phyloP scores from a whole-genome alignment of 2,329 filamentous ascomycete species.

The Emmonsiellopsis sp. region DNA sequence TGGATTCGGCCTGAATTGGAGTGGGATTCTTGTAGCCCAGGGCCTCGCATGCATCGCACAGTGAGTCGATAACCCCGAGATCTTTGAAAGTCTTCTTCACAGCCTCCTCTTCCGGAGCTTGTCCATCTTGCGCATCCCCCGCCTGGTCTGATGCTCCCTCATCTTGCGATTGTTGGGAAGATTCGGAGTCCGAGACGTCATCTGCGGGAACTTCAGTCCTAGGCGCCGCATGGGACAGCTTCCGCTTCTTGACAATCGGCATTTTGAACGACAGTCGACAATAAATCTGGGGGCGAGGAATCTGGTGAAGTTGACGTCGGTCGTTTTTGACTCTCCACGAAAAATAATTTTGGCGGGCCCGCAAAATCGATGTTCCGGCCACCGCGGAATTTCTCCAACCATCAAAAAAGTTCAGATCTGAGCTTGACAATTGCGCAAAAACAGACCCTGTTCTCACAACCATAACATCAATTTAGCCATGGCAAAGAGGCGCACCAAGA shows the following conservation, averaged over 20 bases:
- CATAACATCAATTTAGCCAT: constrained; percentile 36
- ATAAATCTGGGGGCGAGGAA: not conserved
- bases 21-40: constrained; percentile 81
- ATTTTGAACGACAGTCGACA: constrained; percentile 16
- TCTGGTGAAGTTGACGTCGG: not conserved
- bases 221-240: constrained; percentile 21
- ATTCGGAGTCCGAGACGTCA: constrained; percentile 10
- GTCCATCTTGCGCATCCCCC: constrained; percentile 6
- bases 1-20: constrained; percentile 77
- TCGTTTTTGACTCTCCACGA: constrained; percentile 5
- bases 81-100: constrained; percentile 36
- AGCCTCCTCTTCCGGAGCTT: constrained; percentile 1
- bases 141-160: constrained; percentile 3
- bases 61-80: constrained; percentile 64
- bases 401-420: constrained; percentile 7
- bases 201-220: constrained; percentile 14
- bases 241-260: constrained; percentile 32
- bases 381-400: not conserved
- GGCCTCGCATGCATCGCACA: constrained; percentile 78
- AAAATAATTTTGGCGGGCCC: constrained; percentile 23
- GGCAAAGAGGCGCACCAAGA: constrained; percentile 76
- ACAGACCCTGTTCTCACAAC: not conserved
- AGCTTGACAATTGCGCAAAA: not conserved
- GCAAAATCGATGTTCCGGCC: constrained; percentile 29
- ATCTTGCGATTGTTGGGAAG: constrained; percentile 9